phyloP scores from a whole-genome alignment of 208 protist species.

The Crithidia brevicula region DNA sequence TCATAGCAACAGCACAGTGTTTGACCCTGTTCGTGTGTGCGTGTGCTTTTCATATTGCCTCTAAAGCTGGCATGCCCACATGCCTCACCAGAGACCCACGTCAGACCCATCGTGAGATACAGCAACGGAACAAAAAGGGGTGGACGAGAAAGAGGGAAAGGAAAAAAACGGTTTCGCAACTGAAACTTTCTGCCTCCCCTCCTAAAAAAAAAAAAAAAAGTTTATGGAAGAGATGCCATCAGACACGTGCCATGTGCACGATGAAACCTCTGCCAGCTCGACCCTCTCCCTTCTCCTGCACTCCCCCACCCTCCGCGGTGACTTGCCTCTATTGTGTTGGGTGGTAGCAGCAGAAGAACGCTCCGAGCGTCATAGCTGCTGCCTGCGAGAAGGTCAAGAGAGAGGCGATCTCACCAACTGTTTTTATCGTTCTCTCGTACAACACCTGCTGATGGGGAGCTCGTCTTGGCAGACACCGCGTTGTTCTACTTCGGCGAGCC shows the following conservation, averaged over 20 bases:
- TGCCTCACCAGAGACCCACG: no score
- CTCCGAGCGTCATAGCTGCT: background rate
- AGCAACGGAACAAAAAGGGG: no score
- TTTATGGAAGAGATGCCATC: background rate
- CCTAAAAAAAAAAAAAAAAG: background rate
- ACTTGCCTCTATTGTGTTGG: conserved; percentile 5
- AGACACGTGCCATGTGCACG: background rate
- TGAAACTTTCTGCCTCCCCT: background rate
- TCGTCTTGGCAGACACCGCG: no score
- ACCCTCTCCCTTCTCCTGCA: background rate
- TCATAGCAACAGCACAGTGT: no score
- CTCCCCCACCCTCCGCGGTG: background rate
- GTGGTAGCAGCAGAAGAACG: conserved; percentile 8
- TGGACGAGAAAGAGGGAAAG: no score
- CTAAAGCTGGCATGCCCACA: no score
- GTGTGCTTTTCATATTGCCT: no score
- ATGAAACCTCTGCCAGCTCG: background rate
- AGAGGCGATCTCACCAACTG: background rate
- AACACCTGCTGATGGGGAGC: background rate
- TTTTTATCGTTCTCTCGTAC: background rate
- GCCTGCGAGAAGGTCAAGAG: background rate
- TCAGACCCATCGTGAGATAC: no score
- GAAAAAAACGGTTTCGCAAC: no score
- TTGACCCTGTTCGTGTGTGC: no score
- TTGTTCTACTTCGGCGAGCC: no score